Percentiles rank a stretch among this genome's conserved stretches.
Evolutionary conservation across 306 rosid genomes (phyloP).

Genomic region (Cicer cuneatum): DNA sequence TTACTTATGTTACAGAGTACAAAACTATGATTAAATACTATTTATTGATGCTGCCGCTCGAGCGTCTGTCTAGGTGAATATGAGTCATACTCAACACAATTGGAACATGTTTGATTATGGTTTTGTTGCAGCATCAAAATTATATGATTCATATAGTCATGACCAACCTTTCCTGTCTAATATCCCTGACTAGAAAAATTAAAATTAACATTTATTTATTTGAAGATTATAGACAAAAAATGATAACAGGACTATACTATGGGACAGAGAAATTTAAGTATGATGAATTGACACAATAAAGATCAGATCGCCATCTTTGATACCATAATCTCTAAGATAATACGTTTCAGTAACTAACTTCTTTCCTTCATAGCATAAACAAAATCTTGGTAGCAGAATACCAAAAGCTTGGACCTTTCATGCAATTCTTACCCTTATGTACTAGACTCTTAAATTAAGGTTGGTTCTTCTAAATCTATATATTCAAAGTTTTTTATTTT

Average conservation of each 20-base stretch:
- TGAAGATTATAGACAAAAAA: not conserved
- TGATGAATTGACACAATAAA: not conserved
- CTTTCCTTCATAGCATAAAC: constrained; percentile 72
- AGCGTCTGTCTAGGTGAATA: no score
- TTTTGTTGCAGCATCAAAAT: not conserved
- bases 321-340: constrained; percentile 60
- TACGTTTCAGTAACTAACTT: constrained; percentile 65
- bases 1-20: no score
- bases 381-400: constrained; percentile 49
- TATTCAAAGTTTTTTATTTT: no score
- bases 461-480: no score
- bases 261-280: not conserved
- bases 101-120: no score
- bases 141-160: not conserved
- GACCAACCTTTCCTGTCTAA: not conserved
- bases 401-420: no score
- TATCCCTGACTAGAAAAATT: constrained; percentile 4
- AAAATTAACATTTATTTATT: constrained; percentile 4
- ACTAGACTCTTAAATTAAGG: no score
- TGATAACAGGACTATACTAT: not conserved
- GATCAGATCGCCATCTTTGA: constrained; percentile 89
- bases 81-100: no score
- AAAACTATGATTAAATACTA: no score
- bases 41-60: no score
- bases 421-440: no score